Evolutionary conservation across 768 basidiomycete species (phyloP), one percentile per base, ranked within the genome.

Genomic region (Steccherinum ochraceum): DNA sequence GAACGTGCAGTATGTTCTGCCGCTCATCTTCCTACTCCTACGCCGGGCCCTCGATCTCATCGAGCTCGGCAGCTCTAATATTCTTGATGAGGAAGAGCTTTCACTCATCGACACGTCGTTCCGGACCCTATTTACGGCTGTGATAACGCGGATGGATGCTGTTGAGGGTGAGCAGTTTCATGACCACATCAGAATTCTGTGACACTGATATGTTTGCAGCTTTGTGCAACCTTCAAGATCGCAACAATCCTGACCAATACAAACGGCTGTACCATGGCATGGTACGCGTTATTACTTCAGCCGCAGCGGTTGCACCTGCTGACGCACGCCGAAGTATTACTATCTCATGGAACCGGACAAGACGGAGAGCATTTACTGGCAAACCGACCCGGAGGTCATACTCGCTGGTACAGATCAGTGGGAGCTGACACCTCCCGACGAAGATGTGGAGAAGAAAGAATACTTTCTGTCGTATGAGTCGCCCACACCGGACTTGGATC

Each of bases 11-110:
- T 26, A 43, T 24, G 21, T 46, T 12, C 45, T 52, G 3, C 52
- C 50, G 2, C 23, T 56, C 13, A 30, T 53, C 12, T 53, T 39
- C 26, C 41, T 56, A n/a, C 48, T 56, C 3, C 40, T 51, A 18
- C 23, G 24, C 4, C 25, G 45, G 20, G 26, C 24, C 20, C 46
- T 52, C 24, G 40, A 44, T 13, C 25, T 52, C 3, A 11, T 52
- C 7, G 27, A 39, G 20, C 19, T 40, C 5, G 35, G 23, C 5
- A 21, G 40, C 26, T 21, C 23, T 3, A 46, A 45, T 19, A 13
- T 40, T 4, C 21, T 48, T 4, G 24, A 43, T 5, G 7, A 27
- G 4, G 16, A 12, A 7, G 52, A 52, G 30, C 16, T 52, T 5
- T 16, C 26, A 5, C 25, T 25, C 4, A 24, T 52, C 46, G 23